phyloP scores from a whole-genome alignment of 352 stramenopile species.

The Globisporangium parvum region DNA sequence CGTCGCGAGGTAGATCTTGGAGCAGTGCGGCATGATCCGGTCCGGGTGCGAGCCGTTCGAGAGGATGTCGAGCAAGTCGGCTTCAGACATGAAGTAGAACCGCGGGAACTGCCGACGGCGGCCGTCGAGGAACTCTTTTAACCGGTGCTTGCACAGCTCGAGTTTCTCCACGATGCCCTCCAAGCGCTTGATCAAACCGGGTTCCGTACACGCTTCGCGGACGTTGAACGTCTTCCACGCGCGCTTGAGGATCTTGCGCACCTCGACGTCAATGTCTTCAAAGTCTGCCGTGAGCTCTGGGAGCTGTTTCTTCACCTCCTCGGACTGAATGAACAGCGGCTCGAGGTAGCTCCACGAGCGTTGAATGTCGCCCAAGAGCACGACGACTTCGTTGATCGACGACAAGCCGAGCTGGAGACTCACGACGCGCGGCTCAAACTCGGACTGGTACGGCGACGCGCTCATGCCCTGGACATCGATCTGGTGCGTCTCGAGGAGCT shows the following conservation, averaged over 20 bases:
- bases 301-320: conserved; percentile 95
- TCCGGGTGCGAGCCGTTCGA: conserved; percentile 92
- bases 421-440: conserved; percentile 92
- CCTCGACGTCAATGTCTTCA: conserved; percentile 91
- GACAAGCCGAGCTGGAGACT: conserved; percentile 84
- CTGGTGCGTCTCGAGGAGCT: conserved; percentile 95
- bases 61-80: conserved; percentile 93
- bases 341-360: conserved; percentile 95
- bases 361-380: conserved; percentile 94
- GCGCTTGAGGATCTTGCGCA: conserved; percentile 81
- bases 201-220: conserved; percentile 84
- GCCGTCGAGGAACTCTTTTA: conserved; percentile 94
- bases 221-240: conserved; percentile 90
- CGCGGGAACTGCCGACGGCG: conserved; percentile 92
- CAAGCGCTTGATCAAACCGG: conserved; percentile 85
- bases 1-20: conserved; percentile 94
- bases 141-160: conserved; percentile 91
- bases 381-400: conserved; percentile 90
- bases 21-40: conserved; percentile 93
- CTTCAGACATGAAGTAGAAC: conserved; percentile 90
- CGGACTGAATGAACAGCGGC: conserved; percentile 93
- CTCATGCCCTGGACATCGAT: conserved; percentile 96
- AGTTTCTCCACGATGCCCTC: conserved; percentile 91
- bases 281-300: conserved; percentile 92
- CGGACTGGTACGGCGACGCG: conserved; percentile 91